phyloP scores from a whole-genome alignment of 208 protist genomes.

The Perkinsela sp. region DNA sequence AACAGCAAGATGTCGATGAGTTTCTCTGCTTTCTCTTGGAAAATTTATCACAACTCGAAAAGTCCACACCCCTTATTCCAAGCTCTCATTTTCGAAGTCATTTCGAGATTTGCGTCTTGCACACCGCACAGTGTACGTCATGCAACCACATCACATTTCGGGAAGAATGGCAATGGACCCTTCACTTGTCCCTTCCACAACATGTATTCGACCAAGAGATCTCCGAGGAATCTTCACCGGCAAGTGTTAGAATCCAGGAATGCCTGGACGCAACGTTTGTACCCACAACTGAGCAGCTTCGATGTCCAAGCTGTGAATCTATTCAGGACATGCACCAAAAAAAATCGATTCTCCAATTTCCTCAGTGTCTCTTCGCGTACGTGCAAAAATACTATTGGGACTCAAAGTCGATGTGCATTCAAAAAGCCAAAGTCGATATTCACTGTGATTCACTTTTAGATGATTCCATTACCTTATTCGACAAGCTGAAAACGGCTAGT shows the following conservation, averaged over 20 bases:
- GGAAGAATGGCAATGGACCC: neutral
- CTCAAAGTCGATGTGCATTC: neutral
- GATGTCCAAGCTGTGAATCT: neutral
- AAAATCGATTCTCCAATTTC: neutral
- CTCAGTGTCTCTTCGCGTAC: neutral
- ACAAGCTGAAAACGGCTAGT: neutral
- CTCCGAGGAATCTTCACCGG: neutral
- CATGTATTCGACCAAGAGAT: neutral
- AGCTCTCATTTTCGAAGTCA: neutral
- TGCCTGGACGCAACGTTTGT: neutral
- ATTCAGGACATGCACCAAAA: neutral
- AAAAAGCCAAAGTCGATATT: neutral
- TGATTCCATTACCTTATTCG: neutral
- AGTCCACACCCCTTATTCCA: neutral
- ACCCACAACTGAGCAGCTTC: neutral
- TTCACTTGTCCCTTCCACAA: neutral
- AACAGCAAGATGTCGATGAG: neutral
- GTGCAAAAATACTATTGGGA: neutral
- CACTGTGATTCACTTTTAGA: neutral
- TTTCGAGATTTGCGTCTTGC: neutral
- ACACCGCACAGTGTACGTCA: neutral
- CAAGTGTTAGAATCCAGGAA: neutral
- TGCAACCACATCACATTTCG: neutral
- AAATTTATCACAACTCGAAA: neutral
- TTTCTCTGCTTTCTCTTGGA: neutral